Percentiles rank a stretch among this genome's conserved stretches.
Evolutionary conservation across 352 stramenopile species (phyloP).

Genomic region (Pythium rishiriense): DNA sequence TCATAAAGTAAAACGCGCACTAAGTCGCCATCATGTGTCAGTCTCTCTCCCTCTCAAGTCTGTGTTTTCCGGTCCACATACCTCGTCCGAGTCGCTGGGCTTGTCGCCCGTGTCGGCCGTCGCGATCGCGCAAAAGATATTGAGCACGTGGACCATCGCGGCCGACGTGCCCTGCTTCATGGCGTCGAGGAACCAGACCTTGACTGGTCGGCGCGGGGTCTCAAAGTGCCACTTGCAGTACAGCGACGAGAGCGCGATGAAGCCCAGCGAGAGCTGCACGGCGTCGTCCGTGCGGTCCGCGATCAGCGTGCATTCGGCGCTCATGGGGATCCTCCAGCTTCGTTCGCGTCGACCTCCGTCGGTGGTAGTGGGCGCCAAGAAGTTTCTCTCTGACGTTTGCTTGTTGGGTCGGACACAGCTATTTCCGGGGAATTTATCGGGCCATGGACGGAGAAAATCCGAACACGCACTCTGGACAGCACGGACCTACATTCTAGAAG

Average conservation of each 20-base stretch:
- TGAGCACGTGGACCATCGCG: constrained; percentile 77
- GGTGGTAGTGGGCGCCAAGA: neutral
- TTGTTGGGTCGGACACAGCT: neutral
- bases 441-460: neutral
- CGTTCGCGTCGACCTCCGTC: constrained; percentile 7
- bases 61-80: constrained; percentile 28
- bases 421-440: constrained; percentile 1
- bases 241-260: constrained; percentile 76
- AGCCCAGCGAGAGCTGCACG: constrained; percentile 74
- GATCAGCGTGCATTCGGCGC: constrained; percentile 64
- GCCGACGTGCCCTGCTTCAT: constrained; percentile 83
- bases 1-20: constrained; percentile 89
- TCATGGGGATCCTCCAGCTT: constrained; percentile 13
- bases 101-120: constrained; percentile 59
- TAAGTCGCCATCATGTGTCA: constrained; percentile 16
- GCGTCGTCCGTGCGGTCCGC: constrained; percentile 68
- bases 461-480: neutral
- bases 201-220: constrained; percentile 49
- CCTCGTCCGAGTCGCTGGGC: constrained; percentile 59
- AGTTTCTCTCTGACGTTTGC: constrained; percentile 7
- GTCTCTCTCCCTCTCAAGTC: too few relatives aligned
- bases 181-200: constrained; percentile 84
- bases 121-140: constrained; percentile 77
- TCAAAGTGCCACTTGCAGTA: constrained; percentile 82
- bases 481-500: neutral